Conservation (phyloP, 257 asterid genomes). For the Capsicum pubescens region DNA sequence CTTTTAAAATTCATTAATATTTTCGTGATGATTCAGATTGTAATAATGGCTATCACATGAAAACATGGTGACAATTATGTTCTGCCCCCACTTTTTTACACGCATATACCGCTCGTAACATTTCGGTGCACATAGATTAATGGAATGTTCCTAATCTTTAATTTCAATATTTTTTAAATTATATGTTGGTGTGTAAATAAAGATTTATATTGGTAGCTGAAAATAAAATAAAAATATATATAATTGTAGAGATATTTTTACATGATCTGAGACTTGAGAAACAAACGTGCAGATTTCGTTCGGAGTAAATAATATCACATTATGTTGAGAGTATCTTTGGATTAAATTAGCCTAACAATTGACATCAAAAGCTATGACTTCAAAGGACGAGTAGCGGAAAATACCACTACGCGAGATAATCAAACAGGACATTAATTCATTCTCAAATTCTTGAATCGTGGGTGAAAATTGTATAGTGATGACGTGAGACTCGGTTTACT, state of each 20-base stretch:
- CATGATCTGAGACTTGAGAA: too few relatives aligned
- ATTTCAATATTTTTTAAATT: background rate
- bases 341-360: too few relatives aligned
- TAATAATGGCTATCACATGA: constrained; percentile 53
- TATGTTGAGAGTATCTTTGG: too few relatives aligned
- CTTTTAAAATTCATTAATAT: constrained; percentile 21
- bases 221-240: too few relatives aligned
- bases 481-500: background rate
- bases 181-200: too few relatives aligned
- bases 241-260: too few relatives aligned
- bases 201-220: background rate
- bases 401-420: too few relatives aligned
- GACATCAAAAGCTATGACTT: too few relatives aligned
- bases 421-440: too few relatives aligned
- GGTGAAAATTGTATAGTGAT: background rate
- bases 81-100: constrained; percentile 37
- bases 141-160: background rate
- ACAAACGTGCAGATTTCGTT: accelerated
- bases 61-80: constrained; percentile 48
- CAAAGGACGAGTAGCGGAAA: too few relatives aligned
- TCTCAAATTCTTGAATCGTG: too few relatives aligned
- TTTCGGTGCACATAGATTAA: constrained; percentile 26
- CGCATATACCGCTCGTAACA: constrained; percentile 19
- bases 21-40: constrained; percentile 31
- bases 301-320: background rate